These are phyloP conservation scores for Mycena galopus DNA, from an alignment of 768 basidiomycete genomes.

Conservation along the genomic window DNA sequence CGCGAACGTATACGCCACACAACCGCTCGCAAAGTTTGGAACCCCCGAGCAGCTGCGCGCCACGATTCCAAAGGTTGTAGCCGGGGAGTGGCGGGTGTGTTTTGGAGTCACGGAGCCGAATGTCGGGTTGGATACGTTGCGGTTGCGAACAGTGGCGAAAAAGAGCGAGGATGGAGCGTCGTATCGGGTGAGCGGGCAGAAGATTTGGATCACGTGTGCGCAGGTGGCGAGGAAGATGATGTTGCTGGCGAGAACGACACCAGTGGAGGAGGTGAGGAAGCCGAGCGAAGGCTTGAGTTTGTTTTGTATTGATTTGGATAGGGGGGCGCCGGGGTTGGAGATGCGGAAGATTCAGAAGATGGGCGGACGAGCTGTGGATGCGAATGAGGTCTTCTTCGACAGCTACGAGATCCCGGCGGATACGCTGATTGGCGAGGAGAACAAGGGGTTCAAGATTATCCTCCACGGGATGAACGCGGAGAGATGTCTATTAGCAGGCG, in stretches of 20 bases:
- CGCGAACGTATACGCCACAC: conserved; percentile 38
- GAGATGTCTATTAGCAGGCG: conserved; percentile 36
- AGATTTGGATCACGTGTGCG: conserved; percentile 33
- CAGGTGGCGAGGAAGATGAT: conserved; percentile 37
- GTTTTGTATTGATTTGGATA: conserved; percentile 35
- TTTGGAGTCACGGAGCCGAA: conserved; percentile 39
- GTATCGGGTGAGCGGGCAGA: conserved; percentile 28
- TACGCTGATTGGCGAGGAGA: conserved; percentile 28
- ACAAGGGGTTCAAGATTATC: conserved; percentile 36
- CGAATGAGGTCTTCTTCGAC: conserved; percentile 39
- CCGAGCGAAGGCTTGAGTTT: conserved; percentile 30
- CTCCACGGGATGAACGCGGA: conserved; percentile 39
- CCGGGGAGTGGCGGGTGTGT: conserved; percentile 33
- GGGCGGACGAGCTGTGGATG: conserved; percentile 38
- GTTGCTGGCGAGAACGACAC: conserved; percentile 35
- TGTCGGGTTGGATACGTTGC: conserved; percentile 33
- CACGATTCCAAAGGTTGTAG: conserved; percentile 26
- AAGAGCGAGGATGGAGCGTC: conserved; percentile 11
- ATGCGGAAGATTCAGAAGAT: conserved; percentile 36
- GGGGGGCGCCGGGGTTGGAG: conserved; percentile 23
- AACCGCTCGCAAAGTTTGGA: conserved; percentile 29
- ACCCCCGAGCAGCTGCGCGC: conserved; percentile 11
- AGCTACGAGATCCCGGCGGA: conserved; percentile 31
- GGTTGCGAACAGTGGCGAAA: conserved; percentile 25
- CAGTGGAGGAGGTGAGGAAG: conserved; percentile 22